Percentiles rank a stretch among this genome's conserved stretches.
Evolutionary conservation across 306 rosid genomes (phyloP).

Genomic region (Prunus mongolica): DNA sequence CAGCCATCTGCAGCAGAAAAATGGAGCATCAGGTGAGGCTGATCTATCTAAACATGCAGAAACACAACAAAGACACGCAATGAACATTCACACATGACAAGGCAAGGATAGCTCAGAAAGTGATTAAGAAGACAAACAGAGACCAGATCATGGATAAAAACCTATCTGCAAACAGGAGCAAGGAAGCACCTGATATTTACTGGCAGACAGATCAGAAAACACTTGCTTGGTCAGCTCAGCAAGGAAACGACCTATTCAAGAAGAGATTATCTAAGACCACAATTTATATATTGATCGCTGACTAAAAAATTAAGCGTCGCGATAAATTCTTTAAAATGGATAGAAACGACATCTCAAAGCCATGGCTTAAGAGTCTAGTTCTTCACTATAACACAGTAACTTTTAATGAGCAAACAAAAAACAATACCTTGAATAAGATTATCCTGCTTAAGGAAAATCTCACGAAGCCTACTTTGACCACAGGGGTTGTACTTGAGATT

Average conservation of each 20-base stretch:
- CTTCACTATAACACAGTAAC: background rate
- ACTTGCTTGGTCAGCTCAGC: constrained; percentile 95
- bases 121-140: background rate
- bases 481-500: constrained; percentile 98
- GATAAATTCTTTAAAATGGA: background rate
- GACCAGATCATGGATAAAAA: background rate
- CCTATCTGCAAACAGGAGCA: constrained; percentile 2
- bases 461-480: constrained; percentile 99
- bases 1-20: constrained; percentile 87
- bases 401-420: background rate
- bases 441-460: constrained; percentile 95
- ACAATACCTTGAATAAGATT: constrained; percentile 93
- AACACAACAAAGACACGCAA: background rate
- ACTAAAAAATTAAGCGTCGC: background rate
- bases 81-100: background rate
- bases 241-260: constrained; percentile 76
- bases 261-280: background rate
- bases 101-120: background rate
- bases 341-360: background rate
- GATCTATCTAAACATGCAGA: constrained; percentile 2
- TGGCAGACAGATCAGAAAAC: constrained; percentile 81
- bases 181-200: constrained; percentile 89
- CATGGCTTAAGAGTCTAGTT: background rate
- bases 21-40: constrained; percentile 6
- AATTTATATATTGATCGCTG: background rate